Evolutionary conservation across 139 green algal genomes (phyloP).

Genomic region (Spirogloea muscicola): DNA sequence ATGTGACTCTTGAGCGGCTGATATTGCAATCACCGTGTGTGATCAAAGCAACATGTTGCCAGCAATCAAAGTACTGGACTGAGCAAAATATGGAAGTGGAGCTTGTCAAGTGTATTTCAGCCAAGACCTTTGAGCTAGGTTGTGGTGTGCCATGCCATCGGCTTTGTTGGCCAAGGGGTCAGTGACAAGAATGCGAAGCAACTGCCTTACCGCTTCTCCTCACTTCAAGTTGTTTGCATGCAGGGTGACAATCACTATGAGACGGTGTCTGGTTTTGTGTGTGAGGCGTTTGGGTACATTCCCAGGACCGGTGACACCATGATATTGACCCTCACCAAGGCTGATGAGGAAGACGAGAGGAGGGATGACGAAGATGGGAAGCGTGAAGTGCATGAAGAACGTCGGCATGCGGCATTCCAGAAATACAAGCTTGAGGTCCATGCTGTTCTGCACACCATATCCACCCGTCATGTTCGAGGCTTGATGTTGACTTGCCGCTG

Average conservation of each 20-base stretch:
- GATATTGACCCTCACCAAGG: slow-evolving; percentile 2
- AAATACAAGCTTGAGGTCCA: slow-evolving; percentile 13
- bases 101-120: too few relatives aligned
- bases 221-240: neutral
- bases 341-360: slow-evolving; percentile 27
- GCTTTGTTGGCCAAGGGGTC: neutral
- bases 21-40: too few relatives aligned
- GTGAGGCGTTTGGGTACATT: slow-evolving; percentile 49
- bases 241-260: slow-evolving; percentile 41
- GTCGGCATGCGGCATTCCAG: neutral
- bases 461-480: too few relatives aligned
- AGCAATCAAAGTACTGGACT: too few relatives aligned
- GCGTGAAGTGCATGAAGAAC: neutral
- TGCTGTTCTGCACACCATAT: neutral
- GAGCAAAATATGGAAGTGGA: too few relatives aligned
- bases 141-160: too few relatives aligned
- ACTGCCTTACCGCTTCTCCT: neutral
- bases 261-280: slow-evolving; percentile 54
- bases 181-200: neutral
- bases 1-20: too few relatives aligned
- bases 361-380: slow-evolving; percentile 1
- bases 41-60: too few relatives aligned
- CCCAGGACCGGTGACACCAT: slow-evolving; percentile 42
- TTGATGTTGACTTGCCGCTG: too few relatives aligned
- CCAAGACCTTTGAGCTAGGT: too few relatives aligned